These are phyloP conservation scores for Saksenaea oblongispora DNA, from an alignment of 371 early-diverging fungal species.

Conservation along the genomic window DNA sequence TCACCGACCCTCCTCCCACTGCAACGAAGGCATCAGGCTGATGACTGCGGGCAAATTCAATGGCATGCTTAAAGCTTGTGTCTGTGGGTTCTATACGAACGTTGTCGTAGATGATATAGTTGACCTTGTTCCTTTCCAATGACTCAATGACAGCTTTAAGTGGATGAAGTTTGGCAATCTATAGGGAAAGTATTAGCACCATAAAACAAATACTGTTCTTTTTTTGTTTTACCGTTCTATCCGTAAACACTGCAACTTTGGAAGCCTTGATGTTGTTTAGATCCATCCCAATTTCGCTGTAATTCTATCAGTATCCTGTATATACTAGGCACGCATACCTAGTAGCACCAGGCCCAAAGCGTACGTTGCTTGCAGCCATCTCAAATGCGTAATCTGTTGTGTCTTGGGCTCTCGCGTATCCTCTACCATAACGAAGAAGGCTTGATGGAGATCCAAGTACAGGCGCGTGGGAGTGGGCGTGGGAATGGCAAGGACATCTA, in stretches of 20 bases:
- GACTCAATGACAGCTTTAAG: constrained; percentile 79
- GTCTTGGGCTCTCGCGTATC: constrained; percentile 49
- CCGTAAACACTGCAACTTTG: constrained; percentile 87
- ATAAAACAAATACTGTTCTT: constrained; percentile 1
- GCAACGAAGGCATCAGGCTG: constrained; percentile 86
- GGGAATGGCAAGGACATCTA: constrained; percentile 60
- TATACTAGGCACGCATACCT: constrained; percentile 15
- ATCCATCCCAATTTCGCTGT: constrained; percentile 86
- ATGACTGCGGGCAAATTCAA: constrained; percentile 76
- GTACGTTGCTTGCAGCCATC: constrained; percentile 90
- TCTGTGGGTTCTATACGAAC: constrained; percentile 90
- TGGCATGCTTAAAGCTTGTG: constrained; percentile 73
- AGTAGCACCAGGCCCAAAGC: constrained; percentile 88
- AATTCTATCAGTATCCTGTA: neutral
- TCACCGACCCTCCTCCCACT: constrained; percentile 92
- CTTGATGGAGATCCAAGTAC: constrained; percentile 35
- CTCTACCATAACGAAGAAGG: constrained; percentile 47
- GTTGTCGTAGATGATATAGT: constrained; percentile 74
- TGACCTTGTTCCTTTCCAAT: constrained; percentile 70
- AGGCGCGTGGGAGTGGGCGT: constrained; percentile 33
- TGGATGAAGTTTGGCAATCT: constrained; percentile 73
- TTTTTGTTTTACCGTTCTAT: constrained; percentile 59
- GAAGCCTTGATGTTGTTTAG: constrained; percentile 75
- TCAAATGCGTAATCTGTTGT: constrained; percentile 80
- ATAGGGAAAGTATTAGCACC: constrained; percentile 16